phyloP scores from a whole-genome alignment of 129 eudicot species.

The Helianthus annuus region DNA sequence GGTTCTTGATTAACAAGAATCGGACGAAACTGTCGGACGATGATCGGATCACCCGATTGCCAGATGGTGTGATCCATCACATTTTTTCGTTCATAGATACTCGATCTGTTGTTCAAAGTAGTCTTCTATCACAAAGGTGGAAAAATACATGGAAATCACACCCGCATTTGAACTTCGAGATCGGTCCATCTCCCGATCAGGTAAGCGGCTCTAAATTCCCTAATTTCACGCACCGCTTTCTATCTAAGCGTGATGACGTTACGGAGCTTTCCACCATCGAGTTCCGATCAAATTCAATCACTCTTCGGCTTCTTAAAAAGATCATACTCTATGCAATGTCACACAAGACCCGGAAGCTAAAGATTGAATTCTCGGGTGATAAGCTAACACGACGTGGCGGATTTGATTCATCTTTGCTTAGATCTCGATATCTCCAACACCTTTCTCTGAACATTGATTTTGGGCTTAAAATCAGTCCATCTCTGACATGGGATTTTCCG shows the following conservation, averaged over 20 bases:
- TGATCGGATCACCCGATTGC: too few relatives aligned
- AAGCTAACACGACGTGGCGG: constrained; percentile 26
- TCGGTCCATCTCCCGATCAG: too few relatives aligned
- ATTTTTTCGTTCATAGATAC: constrained; percentile 17
- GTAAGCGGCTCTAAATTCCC: too few relatives aligned
- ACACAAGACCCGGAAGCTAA: constrained; percentile 4
- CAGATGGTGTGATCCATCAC: constrained; percentile 19
- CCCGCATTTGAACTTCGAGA: too few relatives aligned
- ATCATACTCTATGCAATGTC: too few relatives aligned
- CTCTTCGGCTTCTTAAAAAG: too few relatives aligned
- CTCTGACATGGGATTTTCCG: constrained; percentile 28
- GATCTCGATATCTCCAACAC: constrained; percentile 20
- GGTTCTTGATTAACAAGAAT: too few relatives aligned
- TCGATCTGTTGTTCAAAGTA: constrained; percentile 7
- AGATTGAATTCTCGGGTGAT: constrained; percentile 15
- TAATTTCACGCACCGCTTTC: too few relatives aligned
- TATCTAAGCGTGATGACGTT: too few relatives aligned
- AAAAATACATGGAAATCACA: not conserved
- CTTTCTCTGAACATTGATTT: constrained; percentile 11
- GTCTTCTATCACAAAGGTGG: constrained; percentile 20
- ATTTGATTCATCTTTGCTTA: constrained; percentile 16
- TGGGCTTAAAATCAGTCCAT: constrained; percentile 1
- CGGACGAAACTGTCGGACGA: too few relatives aligned
- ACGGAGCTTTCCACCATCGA: too few relatives aligned
- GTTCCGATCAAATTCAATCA: too few relatives aligned